A percentile compares a stretch with the other conserved stretches of the same genome.
phyloP scores from a whole-genome alignment of 179 eudicot species.

The Amaranthus tricolor region DNA sequence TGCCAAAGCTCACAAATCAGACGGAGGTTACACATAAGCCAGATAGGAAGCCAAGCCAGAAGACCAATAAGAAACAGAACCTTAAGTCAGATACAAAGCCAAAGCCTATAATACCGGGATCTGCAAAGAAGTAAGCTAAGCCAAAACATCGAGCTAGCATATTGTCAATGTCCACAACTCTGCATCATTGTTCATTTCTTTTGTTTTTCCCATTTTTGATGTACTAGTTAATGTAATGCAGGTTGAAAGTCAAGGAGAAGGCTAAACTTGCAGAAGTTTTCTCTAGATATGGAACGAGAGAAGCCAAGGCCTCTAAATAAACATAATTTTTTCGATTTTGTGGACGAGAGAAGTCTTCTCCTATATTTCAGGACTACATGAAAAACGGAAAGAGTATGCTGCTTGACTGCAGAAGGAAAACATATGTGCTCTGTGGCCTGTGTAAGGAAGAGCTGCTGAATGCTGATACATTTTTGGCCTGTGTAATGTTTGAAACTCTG shows the following conservation, averaged over 20 bases:
- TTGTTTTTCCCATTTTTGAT: slow-evolving; percentile 1
- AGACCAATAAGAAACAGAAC: slow-evolving; percentile 30
- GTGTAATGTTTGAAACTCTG: too few relatives aligned
- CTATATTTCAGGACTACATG: background rate
- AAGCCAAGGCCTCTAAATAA: slow-evolving; percentile 33
- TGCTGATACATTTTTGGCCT: too few relatives aligned
- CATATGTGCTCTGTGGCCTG: too few relatives aligned
- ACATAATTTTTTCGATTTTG: slow-evolving; percentile 15
- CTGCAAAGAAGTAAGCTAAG: slow-evolving; percentile 31
- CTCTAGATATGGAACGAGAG: slow-evolving; percentile 60
- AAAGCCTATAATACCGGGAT: slow-evolving; percentile 33
- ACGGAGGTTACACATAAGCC: slow-evolving; percentile 30
- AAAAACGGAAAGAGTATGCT: too few relatives aligned
- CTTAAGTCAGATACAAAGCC: slow-evolving; percentile 33
- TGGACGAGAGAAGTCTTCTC: slow-evolving; percentile 2
- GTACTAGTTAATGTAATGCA: slow-evolving; percentile 32
- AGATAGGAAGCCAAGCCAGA: slow-evolving; percentile 29
- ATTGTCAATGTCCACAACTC: background rate
- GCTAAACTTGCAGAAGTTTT: slow-evolving; percentile 63
- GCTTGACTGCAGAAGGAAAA: too few relatives aligned
- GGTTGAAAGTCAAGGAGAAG: slow-evolving; percentile 72
- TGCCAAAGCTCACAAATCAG: background rate
- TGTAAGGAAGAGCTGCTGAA: too few relatives aligned
- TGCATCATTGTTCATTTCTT: background rate
- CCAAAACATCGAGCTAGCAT: background rate